phyloP scores from a whole-genome alignment of 345 rosid genomes.

The Cochlearia excelsa region DNA sequence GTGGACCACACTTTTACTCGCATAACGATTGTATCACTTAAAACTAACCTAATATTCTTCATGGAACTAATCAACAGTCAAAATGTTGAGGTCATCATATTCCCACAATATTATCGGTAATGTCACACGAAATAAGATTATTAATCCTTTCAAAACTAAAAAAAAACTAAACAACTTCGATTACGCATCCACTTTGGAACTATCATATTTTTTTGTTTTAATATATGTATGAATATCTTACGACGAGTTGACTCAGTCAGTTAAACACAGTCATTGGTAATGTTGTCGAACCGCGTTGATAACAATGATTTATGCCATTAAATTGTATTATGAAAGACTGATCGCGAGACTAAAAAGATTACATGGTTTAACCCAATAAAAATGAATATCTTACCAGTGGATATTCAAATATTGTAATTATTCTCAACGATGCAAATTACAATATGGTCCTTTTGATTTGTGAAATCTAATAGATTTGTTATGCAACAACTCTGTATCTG shows the following conservation, averaged over 20 bases:
- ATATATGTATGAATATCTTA: no score
- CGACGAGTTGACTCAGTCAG: no score
- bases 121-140: constrained; percentile 6
- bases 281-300: no score
- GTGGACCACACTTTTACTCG: constrained; percentile 27
- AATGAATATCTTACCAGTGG: constrained; percentile 1
- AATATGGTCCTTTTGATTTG: background rate
- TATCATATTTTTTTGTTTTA: background rate
- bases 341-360: no score
- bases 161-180: constrained; percentile 7
- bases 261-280: no score
- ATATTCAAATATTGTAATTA: background rate
- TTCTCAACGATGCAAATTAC: background rate
- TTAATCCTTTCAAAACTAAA: background rate
- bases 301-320: no score
- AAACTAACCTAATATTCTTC: background rate
- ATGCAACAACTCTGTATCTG: constrained; percentile 5
- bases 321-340: no score
- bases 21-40: constrained; percentile 20
- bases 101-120: constrained; percentile 14
- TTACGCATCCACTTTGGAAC: constrained; percentile 23
- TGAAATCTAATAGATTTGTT: constrained; percentile 4
- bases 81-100: constrained; percentile 23
- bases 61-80: constrained; percentile 35
- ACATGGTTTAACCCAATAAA: no score